Evolutionary conservation across 1,284 basidiomycete genomes (phyloP).

Genomic region (Cyathus pygmaeus): DNA sequence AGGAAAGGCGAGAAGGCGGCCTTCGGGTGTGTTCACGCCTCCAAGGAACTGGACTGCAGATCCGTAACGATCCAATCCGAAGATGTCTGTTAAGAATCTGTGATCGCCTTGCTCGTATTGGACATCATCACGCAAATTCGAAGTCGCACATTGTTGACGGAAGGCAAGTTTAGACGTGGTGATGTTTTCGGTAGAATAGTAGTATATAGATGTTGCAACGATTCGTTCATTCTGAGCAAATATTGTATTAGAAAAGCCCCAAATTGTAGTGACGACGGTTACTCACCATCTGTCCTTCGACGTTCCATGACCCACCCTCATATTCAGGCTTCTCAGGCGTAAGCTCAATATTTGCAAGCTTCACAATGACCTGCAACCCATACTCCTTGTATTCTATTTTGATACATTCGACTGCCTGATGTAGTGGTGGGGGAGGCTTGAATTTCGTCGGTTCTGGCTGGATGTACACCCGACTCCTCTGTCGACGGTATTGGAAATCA

Average conservation of each 20-base stretch:
- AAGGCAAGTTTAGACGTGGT: slow-evolving; percentile 38
- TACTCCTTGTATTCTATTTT: slow-evolving; percentile 21
- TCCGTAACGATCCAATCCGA: slow-evolving; percentile 27
- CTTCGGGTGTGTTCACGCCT: slow-evolving; percentile 42
- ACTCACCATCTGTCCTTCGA: slow-evolving; percentile 47
- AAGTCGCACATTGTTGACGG: slow-evolving; percentile 20
- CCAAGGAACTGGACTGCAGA: slow-evolving; percentile 45
- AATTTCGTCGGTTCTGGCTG: not conserved
- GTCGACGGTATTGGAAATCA: slow-evolving; percentile 9
- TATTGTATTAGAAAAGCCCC: not conserved
- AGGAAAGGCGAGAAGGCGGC: slow-evolving; percentile 54
- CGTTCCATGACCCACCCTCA: slow-evolving; percentile 49
- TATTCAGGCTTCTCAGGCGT: slow-evolving; percentile 54
- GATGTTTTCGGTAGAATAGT: slow-evolving; percentile 41
- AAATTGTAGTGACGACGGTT: not conserved
- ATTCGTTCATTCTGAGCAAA: slow-evolving; percentile 49
- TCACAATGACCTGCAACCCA: slow-evolving; percentile 59
- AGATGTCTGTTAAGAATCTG: slow-evolving; percentile 39
- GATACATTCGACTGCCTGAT: slow-evolving; percentile 15
- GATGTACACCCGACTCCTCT: not conserved
- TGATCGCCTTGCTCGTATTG: slow-evolving; percentile 34
- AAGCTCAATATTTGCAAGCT: slow-evolving; percentile 60
- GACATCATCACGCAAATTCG: slow-evolving; percentile 10
- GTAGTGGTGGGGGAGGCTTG: not conserved
- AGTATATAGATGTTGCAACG: slow-evolving; percentile 51